Evolutionary conservation across 805 yeast species (phyloP), one percentile per base, ranked within the genome.

Genomic region (Naumovozyma dairenensis): DNA sequence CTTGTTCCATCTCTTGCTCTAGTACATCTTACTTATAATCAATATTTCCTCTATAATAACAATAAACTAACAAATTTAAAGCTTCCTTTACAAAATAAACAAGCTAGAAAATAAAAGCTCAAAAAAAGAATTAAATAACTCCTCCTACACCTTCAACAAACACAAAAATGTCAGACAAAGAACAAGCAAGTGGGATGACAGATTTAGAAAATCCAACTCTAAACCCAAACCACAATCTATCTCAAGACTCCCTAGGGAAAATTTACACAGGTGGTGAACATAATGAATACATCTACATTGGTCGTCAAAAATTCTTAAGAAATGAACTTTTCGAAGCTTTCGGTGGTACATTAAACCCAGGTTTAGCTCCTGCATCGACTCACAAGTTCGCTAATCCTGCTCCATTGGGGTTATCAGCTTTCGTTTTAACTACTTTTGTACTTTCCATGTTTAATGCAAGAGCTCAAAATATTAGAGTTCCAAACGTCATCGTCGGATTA

Each of bases 301-400:
- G 94, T 5, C 68, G 74, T 45, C 76, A 80, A 42, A 76, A 71
- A 55, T 84, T 79, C 40, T 65, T 74, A 36, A 72, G 69, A 45
- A 56, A 65, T 33, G 89, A 80, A 32, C 63, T 80, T 36, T 57
- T 63, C 32, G 58, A 59, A 19, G 89, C 87, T 2, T 80, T 80
- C 44, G 94, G 94, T 57, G 95, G 95, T 77, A 69, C 80, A 14
- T 61, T 81, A 52, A 76, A 77, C 43, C 84, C 92, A 16, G 89
- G 83, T 65, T 29, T 64, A 35, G 54, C 71, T 19, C 66, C 70
- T 12, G 69, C 72, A 4, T 69, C 87, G 9, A 52, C 59, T 10
- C 76, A 77, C 45, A 66, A 66, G 42, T 66, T 76, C 46, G 83
- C 72, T 31, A 76, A 75, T 49, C 80, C 83, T 14, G 77, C 77